These are phyloP conservation scores for Colletotrichum sojae DNA, from an alignment of 2,329 filamentous ascomycete species.

Conservation along the genomic window DNA sequence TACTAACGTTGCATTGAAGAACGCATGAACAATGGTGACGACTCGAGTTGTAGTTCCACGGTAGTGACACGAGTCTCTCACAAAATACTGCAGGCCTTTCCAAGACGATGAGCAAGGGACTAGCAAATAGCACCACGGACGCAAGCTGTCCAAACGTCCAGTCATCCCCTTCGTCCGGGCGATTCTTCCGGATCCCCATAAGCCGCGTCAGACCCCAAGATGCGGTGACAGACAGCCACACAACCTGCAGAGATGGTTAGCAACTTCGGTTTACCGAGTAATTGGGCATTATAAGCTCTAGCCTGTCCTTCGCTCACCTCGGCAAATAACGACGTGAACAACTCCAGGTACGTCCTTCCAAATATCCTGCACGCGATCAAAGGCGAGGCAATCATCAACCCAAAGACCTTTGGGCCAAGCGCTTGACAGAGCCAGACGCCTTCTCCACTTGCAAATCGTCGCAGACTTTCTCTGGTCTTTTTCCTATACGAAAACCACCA, in stretches of 20 bases:
- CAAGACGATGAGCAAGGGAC: background rate
- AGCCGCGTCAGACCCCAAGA: background rate
- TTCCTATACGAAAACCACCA: no score
- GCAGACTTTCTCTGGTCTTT: no score
- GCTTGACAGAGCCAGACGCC: background rate
- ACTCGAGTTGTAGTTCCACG: no score
- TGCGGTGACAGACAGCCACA: background rate
- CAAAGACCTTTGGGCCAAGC: background rate
- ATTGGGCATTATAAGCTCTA: no score
- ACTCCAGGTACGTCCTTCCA: background rate
- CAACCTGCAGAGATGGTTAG: background rate
- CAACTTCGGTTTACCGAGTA: no score
- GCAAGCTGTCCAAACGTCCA: slow-evolving; percentile 6
- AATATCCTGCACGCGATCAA: background rate
- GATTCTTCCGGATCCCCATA: background rate
- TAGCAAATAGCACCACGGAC: background rate
- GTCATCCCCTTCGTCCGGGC: background rate
- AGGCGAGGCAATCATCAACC: background rate
- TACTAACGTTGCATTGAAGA: no score
- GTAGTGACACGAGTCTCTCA: background rate
- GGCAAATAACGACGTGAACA: background rate
- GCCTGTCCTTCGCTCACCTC: background rate
- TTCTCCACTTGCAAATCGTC: background rate
- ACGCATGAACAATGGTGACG: no score
- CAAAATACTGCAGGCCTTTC: background rate